Conservation (phyloP, 495 filamentous ascomycete species). For the Rhypophila decipiens region DNA sequence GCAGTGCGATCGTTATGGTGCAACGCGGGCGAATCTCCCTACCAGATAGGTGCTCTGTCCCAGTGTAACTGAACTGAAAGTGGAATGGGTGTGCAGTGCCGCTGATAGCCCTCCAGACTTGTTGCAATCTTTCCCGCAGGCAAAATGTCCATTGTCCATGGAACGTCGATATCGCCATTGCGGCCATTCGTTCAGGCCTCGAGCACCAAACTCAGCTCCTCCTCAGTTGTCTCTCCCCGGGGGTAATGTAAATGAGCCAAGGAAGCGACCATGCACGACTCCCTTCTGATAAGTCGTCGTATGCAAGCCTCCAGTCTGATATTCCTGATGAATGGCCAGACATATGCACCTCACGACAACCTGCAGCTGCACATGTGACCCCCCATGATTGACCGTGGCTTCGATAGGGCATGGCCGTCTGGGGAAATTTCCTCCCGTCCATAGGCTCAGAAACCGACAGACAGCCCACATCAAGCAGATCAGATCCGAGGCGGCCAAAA, state of each 20-base stretch:
- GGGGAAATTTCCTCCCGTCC: conserved; percentile 13
- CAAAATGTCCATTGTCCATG: too few relatives aligned
- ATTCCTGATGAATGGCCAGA: conserved; percentile 23
- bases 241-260: not conserved
- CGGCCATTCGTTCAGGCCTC: too few relatives aligned
- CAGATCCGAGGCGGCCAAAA: not conserved
- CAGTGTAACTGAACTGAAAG: not conserved
- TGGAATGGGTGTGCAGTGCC: conserved; percentile 7
- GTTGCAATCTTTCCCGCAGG: too few relatives aligned
- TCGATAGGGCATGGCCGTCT: conserved; percentile 23
- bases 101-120: conserved; percentile 8
- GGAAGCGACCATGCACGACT: conserved; percentile 13
- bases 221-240: not conserved
- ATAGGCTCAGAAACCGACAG: not conserved
- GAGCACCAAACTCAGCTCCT: not conserved
- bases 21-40: too few relatives aligned
- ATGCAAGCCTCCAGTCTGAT: conserved; percentile 14
- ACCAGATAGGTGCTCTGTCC: too few relatives aligned
- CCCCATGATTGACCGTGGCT: conserved; percentile 17
- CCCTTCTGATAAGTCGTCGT: conserved; percentile 14
- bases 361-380: conserved; percentile 33
- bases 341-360: conserved; percentile 20
- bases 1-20: not conserved
- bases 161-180: too few relatives aligned
- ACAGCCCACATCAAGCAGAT: not conserved